Percentiles rank a stretch among this genome's conserved stretches.
phyloP scores from a whole-genome alignment of 441 rosid genomes.

The Pelargonium exstipulatum region DNA sequence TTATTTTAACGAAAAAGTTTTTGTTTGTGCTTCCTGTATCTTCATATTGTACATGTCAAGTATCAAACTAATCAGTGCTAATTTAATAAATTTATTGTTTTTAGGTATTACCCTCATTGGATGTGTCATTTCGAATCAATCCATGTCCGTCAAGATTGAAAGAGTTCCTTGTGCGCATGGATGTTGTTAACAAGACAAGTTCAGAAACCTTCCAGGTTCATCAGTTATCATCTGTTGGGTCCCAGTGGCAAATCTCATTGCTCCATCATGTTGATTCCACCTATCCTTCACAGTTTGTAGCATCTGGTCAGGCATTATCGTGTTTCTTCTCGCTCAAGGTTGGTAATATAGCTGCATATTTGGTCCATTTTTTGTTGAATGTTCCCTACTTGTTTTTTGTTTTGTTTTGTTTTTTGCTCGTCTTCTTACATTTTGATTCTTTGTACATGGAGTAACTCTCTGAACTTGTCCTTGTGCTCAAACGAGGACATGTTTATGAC shows the following conservation, averaged over 20 bases:
- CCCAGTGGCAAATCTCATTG: slow-evolving; percentile 76
- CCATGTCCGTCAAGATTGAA: slow-evolving; percentile 78
- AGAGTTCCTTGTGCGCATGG: slow-evolving; percentile 87
- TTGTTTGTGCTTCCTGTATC: not conserved
- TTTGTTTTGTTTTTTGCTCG: not conserved
- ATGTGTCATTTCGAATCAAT: slow-evolving; percentile 69
- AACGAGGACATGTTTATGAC: not conserved
- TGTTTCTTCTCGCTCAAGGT: slow-evolving; percentile 90
- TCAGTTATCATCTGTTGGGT: slow-evolving; percentile 76
- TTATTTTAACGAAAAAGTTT: not conserved
- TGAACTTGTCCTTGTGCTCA: not conserved
- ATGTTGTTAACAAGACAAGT: slow-evolving; percentile 64
- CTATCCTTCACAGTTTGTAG: slow-evolving; percentile 55
- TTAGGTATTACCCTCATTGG: slow-evolving; percentile 85
- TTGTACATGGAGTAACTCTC: not conserved
- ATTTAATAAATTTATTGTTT: slow-evolving; percentile 19
- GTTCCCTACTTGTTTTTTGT: not conserved
- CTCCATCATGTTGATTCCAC: slow-evolving; percentile 64
- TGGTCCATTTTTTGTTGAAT: not conserved
- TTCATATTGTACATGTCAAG: not conserved
- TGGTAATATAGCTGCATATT: slow-evolving; percentile 19
- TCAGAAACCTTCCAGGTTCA: slow-evolving; percentile 63
- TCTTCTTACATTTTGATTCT: not conserved
- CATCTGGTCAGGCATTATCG: slow-evolving; percentile 77
- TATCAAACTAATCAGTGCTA: slow-evolving; percentile 12